phyloP scores from a whole-genome alignment of 202 grass and related monocot genomes.

The Saccharum hybrid region DNA sequence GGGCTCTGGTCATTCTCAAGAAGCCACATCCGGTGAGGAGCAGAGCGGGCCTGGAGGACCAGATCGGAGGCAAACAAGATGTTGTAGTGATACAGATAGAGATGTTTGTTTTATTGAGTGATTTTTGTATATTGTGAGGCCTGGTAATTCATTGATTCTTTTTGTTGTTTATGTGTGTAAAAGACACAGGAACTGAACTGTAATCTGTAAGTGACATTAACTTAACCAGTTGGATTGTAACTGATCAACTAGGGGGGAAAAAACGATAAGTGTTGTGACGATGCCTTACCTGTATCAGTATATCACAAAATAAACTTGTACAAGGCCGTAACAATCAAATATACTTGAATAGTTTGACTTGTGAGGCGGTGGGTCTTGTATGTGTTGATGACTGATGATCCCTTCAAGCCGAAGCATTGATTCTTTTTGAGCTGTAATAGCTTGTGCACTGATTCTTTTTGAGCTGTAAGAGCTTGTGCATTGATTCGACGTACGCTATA shows the following conservation, averaged over 20 bases:
- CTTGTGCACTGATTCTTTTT: background rate
- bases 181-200: background rate
- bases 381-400: background rate
- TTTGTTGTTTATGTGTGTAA: constrained; percentile 11
- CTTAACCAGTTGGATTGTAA: constrained; percentile 38
- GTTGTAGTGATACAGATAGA: background rate
- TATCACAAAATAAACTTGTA: background rate
- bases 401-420: background rate
- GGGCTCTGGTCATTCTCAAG: constrained; percentile 83
- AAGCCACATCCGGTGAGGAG: constrained; percentile 82
- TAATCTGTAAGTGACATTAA: constrained; percentile 3
- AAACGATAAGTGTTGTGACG: background rate
- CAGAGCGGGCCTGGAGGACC: background rate
- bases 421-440: background rate
- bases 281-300: background rate
- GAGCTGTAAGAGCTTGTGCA: background rate
- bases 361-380: background rate
- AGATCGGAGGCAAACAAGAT: constrained; percentile 6
- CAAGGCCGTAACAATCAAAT: background rate
- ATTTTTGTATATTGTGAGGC: constrained; percentile 55
- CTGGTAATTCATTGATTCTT: constrained; percentile 40
- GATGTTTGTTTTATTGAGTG: constrained; percentile 37
- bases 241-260: background rate
- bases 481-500: too few species aligned
- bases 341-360: background rate